Evolutionary conservation across 2,329 filamentous ascomycete genomes (phyloP), one percentile per base, ranked within the genome.

Genomic region (Parastagonospora nodorum): DNA sequence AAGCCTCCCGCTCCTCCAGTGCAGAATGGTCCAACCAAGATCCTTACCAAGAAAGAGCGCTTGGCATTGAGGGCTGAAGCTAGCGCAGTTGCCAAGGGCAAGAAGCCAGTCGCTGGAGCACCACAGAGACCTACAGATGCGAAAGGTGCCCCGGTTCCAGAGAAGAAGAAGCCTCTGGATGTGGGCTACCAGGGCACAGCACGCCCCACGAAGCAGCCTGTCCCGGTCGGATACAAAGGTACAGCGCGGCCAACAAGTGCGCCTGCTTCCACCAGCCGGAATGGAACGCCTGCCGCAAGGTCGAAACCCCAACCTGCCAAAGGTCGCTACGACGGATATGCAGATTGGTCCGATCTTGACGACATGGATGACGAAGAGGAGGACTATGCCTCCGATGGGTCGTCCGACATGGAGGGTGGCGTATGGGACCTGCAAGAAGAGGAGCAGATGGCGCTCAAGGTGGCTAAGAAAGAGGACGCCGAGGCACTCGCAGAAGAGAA

Each of bases 381-480:
- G 29, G 79, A 78, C 41, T 87, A 89, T 57, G 81, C 78, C 2
- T 86, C 84, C 0, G 88, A 88, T 47, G 84, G 70, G 5, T 88
- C 86, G 5, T 90, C 87, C 5, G 89, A 90, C 62, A 92, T 92
- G 87, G 88, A 92, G 70, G 89, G 88, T 2, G 88, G 88, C 30
- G 70, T 88, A 32, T 87, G 86, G 53, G 88, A 92, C 60, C 83
- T 92, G 45, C 88, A 91, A 53, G 77, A 81, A 31, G 89, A 93
- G 69, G 89, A 93, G 69, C 76, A 79, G 40, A 68, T 76, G 42
- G 87, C 88, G 2, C 82, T 87, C 52, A 73, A 77, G 28, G 78
- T 81, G 47, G 89, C 88, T 19, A 83, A 82, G 38, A 80, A 81
- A 40, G 89, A 92, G 67, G 89, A 92, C 61, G 77, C 82, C 14